phyloP scores from a whole-genome alignment of 345 rosid species.

The Boechera retrofracta region DNA sequence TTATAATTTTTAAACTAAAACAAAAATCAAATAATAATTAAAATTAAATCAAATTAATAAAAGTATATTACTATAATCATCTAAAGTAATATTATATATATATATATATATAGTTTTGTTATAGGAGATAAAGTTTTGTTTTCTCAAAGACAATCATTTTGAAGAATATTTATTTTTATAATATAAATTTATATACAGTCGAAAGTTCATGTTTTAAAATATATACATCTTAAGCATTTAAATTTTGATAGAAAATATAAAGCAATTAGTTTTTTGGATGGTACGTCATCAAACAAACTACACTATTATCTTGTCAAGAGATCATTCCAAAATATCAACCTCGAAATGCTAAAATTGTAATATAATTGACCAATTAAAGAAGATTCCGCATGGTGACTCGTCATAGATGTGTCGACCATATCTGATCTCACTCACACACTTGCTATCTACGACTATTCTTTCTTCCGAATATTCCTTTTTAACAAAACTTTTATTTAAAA shows the following conservation, averaged over 20 bases:
- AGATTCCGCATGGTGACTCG: conserved; percentile 21
- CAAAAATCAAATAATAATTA: not conserved
- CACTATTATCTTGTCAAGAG: conserved; percentile 22
- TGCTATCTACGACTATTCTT: conserved; percentile 11
- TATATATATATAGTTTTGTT: no score
- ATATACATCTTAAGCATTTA: not conserved
- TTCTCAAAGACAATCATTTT: not conserved
- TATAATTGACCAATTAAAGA: conserved; percentile 29
- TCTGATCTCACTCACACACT: conserved; percentile 14
- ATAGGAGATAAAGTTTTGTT: not conserved
- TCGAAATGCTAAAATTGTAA: conserved; percentile 45
- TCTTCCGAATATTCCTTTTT: not conserved
- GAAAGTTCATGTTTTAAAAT: not conserved
- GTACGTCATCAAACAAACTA: conserved; percentile 23
- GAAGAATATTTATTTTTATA: not conserved
- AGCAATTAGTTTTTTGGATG: not conserved
- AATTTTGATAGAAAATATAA: not conserved
- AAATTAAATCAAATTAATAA: not conserved
- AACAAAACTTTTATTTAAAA: not conserved
- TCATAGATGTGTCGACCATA: conserved; percentile 40
- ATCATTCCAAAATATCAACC: conserved; percentile 32
- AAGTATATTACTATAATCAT: not conserved
- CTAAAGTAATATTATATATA: not conserved
- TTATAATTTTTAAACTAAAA: not conserved
- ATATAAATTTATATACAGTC: not conserved